Evolutionary conservation across 1,284 basidiomycete species (phyloP), one percentile per base, ranked within the genome.

Genomic region (Ganoderma leucocontextum): DNA sequence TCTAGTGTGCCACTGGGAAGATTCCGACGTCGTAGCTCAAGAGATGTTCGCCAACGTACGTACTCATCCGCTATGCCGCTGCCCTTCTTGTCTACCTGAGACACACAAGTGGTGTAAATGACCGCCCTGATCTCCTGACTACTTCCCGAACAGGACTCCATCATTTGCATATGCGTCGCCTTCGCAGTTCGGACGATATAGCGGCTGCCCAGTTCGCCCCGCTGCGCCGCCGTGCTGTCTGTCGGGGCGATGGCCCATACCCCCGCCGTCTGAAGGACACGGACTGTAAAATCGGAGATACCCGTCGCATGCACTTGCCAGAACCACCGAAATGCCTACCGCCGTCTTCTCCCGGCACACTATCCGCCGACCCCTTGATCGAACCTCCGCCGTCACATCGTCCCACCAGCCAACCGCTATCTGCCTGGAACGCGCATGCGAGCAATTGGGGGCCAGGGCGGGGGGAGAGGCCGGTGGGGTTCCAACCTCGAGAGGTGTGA

Each of bases 111-210:
- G 15, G 55, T 29, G 29, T 36, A 36, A 57, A 36, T n/a, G 35
- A 36, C 35, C 19, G 52, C 19, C 13, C 67, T 73, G 44, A 69
- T 64, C 10, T 35, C 19, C 66, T 53, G 68, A 74, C 66, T 62
- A 39, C 19, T 25, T 9, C 67, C 60, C 29, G 6, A 67, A 64
- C 77, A 93, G 91, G 90, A 91, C 77, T 88, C 89, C 64, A 79
- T 93, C 76, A 91, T 92, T 74, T 92, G 90, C 84, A 87, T 91
- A 78, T 92, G 90, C 82, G 87, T 92, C 76, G 90, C 90, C 47
- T 87, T 92, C 76, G 90, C 90, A 69, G 83, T 93, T 70, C 85
- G 86, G 77, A 86, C 84, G 72, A 77, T 82, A 72, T 86, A 80
- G 82, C 69, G 47, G 42, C 42, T 17, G 42, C 44, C 47, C 12